Base-by-base conservation (phyloP, 2,329 filamentous ascomycete genomes). In the Ophiostoma himal-ulmi region DNA sequence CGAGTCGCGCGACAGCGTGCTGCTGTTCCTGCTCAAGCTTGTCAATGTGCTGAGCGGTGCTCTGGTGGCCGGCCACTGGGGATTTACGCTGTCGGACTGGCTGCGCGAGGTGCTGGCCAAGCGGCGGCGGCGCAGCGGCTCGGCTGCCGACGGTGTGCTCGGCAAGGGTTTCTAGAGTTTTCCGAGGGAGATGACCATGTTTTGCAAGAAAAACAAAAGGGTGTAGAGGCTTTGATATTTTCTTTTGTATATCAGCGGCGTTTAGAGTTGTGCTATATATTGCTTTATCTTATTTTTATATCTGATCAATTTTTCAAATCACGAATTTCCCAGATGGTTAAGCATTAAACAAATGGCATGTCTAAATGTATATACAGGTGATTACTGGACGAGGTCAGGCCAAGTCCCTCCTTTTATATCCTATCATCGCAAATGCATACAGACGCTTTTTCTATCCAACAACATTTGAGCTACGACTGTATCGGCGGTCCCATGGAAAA, bases 41-140 rank as follows among this genome's bases (percentile, higher is more conserved):
- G 89, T 98, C 74, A 99, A 99, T 80, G 91, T 98, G 22, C 84
- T 97, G 13, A 92, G 89, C 72, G 95, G 95, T 17, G 93, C 97
- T 26, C 82, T 99, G 74, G 95, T 99, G 5, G 93, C 94, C 0
- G 94, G 94, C 1, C 93, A 96, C 73, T 99, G 95, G 95, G 86
- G 91, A 68, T 98, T 92, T 79, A 93, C 93, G 74, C 83, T 99
- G 74, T 89, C 83, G 67, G 91, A 94, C 74, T 97, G 93, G 91
- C 81, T 84, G 1, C 80, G 80, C 60, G 85, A 87, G 74, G 83
- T 88, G 4, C 74, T 84, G 70, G 85, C 87, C 1, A 80, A 79
- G 74, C 81, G 83, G 73, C 79, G 82, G 74, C 79, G 83, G 67
- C 80, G 78, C 71, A 79, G 78, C 57, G 81, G 34, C 34, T 65